Base-by-base conservation (phyloP, 2,329 filamentous ascomycete species). In the Grosmannia serpens region DNA sequence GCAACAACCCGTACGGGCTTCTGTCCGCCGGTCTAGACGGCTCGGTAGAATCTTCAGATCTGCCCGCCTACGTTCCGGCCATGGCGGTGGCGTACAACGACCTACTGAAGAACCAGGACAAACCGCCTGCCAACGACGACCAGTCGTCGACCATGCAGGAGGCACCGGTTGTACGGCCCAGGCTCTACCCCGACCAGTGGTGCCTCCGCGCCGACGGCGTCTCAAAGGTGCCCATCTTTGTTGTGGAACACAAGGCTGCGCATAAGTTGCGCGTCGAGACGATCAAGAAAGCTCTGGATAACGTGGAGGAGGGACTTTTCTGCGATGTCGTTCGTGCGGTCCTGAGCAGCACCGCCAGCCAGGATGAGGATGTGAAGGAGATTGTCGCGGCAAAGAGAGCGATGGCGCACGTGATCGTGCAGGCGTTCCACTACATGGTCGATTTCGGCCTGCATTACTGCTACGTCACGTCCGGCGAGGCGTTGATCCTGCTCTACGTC, bases 161-260 rank as follows among this genome's bases (percentile, higher is more conserved):
- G 6, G 33, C 6, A 9, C 33, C 33, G 10, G 2, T 15, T 9
- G 10, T 15, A 11, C 33, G 33, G 17, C 27, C 41, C 10, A 58
- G 54, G 53, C 27, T 50, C 27, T 29, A 50, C 29, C 58, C 58
- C 6, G 58, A 59, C 31, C 58, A 59, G 50, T 59, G 58, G 58
- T 41, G 29, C 11, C 27, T 59, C 24, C 58, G 58, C 6, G 47
- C 24, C 35, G 49, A 56, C 24, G 8, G n/a, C 20, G 58, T 56
- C 38, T 46, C 27, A 24, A 54, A 26, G 38, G 22, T 53, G 50
- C 58, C 58, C 10, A 35, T 59, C 10, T 53, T 59, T 56, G 53
- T 59, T 26, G 53, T 59, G 33, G 58, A 59, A 38, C 56, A 59
- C 53, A 56, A 59, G 53, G 58, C 58, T 17, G 58, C 58, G 26